A percentile compares a stretch with the other conserved stretches of the same genome.
Conservation (phyloP, 2,329 filamentous ascomycete species). For the Cercospora zeina region DNA sequence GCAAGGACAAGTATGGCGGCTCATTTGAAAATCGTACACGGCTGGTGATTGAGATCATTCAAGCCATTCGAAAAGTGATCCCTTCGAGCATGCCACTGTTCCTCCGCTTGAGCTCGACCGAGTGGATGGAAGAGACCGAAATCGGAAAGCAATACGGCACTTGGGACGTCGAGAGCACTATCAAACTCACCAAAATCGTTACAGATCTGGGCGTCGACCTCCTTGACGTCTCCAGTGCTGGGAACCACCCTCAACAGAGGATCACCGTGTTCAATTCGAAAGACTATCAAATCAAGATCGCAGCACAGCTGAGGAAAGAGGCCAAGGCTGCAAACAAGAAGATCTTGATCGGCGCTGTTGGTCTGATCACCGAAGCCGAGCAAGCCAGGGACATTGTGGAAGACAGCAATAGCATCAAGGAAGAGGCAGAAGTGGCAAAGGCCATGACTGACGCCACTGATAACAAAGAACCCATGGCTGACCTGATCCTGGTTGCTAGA, state of each 20-base stretch:
- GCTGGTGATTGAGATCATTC: slow-evolving; percentile 63
- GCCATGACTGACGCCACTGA: slow-evolving; percentile 42
- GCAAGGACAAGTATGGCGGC: slow-evolving; percentile 67
- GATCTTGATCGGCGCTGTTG: slow-evolving; percentile 55
- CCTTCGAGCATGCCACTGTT: slow-evolving; percentile 69
- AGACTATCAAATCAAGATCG: slow-evolving; percentile 55
- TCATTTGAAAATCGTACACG: slow-evolving; percentile 70
- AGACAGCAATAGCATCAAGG: slow-evolving; percentile 23
- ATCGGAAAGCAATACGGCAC: slow-evolving; percentile 54
- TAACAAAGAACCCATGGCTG: slow-evolving; percentile 43
- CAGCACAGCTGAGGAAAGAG: slow-evolving; percentile 47
- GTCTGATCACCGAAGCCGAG: slow-evolving; percentile 55
- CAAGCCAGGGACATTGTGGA: slow-evolving; percentile 53
- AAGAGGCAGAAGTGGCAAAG: slow-evolving; percentile 38
- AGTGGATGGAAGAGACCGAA: slow-evolving; percentile 68
- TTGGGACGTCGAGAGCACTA: slow-evolving; percentile 67
- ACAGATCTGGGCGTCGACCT: slow-evolving; percentile 75
- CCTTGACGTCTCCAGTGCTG: slow-evolving; percentile 79
- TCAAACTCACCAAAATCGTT: slow-evolving; percentile 65
- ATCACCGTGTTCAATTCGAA: slow-evolving; percentile 45
- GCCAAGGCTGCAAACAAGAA: slow-evolving; percentile 42
- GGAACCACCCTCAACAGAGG: slow-evolving; percentile 59
- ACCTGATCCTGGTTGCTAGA: slow-evolving; percentile 54
- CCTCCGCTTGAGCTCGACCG: slow-evolving; percentile 68
- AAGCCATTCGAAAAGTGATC: slow-evolving; percentile 57